These are phyloP conservation scores for Abrus pulchellus DNA, from an alignment of 306 rosid genomes.

Conservation along the genomic window DNA sequence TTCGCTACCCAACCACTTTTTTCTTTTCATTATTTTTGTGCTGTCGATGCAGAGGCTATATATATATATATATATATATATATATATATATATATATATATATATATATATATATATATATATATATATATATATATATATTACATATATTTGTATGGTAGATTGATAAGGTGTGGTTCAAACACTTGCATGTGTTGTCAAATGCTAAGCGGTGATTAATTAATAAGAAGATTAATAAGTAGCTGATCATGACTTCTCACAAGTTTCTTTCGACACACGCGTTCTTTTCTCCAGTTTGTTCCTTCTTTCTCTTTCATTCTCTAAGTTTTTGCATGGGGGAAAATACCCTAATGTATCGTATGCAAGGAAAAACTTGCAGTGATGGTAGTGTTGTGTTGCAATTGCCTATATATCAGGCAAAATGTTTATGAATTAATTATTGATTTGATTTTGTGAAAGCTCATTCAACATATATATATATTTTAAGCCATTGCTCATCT, in stretches of 20 bases:
- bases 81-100: no score
- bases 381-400: no score
- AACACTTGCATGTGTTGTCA: not conserved
- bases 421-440: not conserved
- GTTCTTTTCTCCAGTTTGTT: not conserved
- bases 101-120: no score
- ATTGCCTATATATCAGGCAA: not conserved
- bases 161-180: not conserved
- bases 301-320: not conserved
- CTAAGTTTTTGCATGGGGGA: not conserved
- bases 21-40: not conserved
- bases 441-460: not conserved
- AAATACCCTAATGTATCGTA: no score
- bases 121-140: no score
- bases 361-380: no score
- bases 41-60: no score
- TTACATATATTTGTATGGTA: not conserved
- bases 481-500: not conserved
- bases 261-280: conserved; percentile 4
- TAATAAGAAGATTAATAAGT: not conserved
- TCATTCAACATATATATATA: not conserved
- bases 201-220: not conserved
- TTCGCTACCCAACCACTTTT: not conserved
- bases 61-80: no score
- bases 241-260: conserved; percentile 16